Conservation (phyloP, 345 rosid species). For the Eucalyptus lansdowneana region DNA sequence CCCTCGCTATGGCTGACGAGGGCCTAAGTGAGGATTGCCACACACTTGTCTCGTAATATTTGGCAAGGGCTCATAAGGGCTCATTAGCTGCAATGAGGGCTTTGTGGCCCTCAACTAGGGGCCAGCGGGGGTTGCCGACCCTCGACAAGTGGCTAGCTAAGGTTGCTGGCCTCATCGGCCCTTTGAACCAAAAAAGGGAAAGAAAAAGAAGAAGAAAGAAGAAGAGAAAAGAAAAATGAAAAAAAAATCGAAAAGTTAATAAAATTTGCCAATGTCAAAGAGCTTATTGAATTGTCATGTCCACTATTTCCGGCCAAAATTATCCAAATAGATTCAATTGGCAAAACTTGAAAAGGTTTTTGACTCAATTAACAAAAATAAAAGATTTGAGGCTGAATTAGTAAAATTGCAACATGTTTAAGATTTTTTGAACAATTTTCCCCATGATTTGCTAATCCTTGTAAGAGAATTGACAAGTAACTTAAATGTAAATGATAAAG, state of each 20-base stretch:
- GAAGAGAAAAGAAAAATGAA: too few relatives aligned
- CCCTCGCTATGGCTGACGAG: rapidly evolving
- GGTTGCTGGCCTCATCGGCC: rapidly evolving
- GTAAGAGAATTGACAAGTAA: not conserved
- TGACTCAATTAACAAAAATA: not conserved
- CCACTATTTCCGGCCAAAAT: rapidly evolving
- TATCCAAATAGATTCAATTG: too few relatives aligned
- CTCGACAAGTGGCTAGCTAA: rapidly evolving
- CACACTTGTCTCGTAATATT: too few relatives aligned
- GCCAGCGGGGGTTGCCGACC: rapidly evolving
- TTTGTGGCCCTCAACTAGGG: not conserved
- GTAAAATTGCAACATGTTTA: not conserved
- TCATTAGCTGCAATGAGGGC: not conserved
- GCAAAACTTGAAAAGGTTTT: not conserved
- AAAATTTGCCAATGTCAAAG: too few relatives aligned
- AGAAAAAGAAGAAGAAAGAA: too few relatives aligned
- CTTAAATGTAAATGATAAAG: not conserved
- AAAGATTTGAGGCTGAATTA: not conserved
- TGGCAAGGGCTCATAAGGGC: too few relatives aligned
- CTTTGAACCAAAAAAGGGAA: not conserved
- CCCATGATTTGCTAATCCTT: not conserved
- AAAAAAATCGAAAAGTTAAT: too few relatives aligned
- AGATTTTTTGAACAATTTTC: not conserved
- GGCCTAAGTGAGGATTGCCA: too few relatives aligned
- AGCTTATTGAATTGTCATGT: not conserved